phyloP scores from a whole-genome alignment of 2,329 filamentous ascomycete species.

The Pseudogymnoascus sp. region DNA sequence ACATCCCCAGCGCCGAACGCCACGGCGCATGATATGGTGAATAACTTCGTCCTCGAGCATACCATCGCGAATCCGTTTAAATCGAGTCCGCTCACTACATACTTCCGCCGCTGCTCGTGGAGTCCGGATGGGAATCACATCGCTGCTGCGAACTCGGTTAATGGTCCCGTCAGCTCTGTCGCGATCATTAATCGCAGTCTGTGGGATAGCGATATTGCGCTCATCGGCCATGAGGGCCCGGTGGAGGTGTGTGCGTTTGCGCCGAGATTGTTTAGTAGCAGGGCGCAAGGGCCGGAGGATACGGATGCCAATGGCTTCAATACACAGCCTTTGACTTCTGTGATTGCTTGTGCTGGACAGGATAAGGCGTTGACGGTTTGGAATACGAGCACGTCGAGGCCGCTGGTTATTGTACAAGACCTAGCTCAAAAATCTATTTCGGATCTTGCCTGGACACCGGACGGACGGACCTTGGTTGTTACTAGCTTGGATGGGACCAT shows the following conservation, averaged over 20 bases:
- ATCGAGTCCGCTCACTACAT: constrained; percentile 88
- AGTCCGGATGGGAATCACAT: constrained; percentile 96
- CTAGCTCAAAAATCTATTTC: constrained; percentile 85
- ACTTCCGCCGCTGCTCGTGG: constrained; percentile 95
- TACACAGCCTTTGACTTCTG: constrained; percentile 59
- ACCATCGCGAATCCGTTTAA: constrained; percentile 82
- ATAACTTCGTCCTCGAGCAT: constrained; percentile 92
- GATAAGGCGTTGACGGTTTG: constrained; percentile 95
- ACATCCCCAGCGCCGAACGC: constrained; percentile 85
- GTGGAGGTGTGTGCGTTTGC: constrained; percentile 98
- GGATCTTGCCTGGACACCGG: constrained; percentile 87
- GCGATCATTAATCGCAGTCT: constrained; percentile 86
- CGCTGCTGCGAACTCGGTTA: constrained; percentile 91
- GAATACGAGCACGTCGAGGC: constrained; percentile 92
- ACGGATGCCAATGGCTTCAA: constrained; percentile 40
- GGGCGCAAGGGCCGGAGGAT: constrained; percentile 46
- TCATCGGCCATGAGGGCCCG: constrained; percentile 94
- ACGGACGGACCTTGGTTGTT: constrained; percentile 77
- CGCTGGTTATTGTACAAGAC: constrained; percentile 83
- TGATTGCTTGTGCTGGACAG: constrained; percentile 92
- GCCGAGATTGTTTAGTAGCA: constrained; percentile 72
- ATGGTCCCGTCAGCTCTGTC: constrained; percentile 93
- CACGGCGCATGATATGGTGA: constrained; percentile 87
- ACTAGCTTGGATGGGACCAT: constrained; percentile 87
- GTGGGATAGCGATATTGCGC: constrained; percentile 95